Percentiles rank a stretch among this genome's conserved stretches.
Conservation (phyloP, 2,329 filamentous ascomycete genomes). For the Cordyceps pruinosa region DNA sequence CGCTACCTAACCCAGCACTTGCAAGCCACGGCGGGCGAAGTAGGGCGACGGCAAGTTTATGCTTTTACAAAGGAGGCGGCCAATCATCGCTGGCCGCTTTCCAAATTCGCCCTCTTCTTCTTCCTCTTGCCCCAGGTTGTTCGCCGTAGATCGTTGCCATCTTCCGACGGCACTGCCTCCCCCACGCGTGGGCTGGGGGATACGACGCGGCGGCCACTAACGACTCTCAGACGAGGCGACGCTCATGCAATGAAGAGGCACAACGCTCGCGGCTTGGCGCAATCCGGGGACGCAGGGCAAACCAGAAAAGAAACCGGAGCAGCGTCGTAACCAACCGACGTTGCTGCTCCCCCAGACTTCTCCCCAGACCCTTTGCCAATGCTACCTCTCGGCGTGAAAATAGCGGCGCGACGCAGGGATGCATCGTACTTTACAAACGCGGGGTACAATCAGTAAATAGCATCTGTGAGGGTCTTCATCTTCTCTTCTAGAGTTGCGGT, state of each 20-base stretch:
- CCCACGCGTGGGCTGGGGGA: not conserved
- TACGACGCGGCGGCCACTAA: not conserved
- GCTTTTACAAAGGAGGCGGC: not conserved
- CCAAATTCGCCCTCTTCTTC: not conserved
- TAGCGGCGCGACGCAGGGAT: not conserved
- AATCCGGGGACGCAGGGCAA: not conserved
- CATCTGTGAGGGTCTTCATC: not conserved
- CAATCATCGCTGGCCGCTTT: not conserved
- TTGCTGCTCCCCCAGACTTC: not conserved
- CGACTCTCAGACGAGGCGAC: not conserved
- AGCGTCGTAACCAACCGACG: not conserved
- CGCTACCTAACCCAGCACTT: not conserved
- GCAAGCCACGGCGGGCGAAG: conserved; percentile 5
- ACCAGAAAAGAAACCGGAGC: conserved; percentile 8
- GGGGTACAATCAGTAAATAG: not conserved
- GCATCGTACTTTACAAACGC: not conserved
- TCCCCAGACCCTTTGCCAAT: conserved; percentile 1
- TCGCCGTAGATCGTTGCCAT: too few relatives aligned
- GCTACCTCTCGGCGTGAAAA: conserved; percentile 3
- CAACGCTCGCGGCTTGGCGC: not conserved
- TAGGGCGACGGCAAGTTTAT: not conserved
- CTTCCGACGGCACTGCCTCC: too few relatives aligned
- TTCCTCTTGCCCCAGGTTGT: too few relatives aligned
- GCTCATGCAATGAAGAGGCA: not conserved
- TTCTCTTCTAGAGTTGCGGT: not conserved